These are phyloP conservation scores for Alnus glutinosa DNA, from an alignment of 306 rosid genomes.

Conservation along the genomic window DNA sequence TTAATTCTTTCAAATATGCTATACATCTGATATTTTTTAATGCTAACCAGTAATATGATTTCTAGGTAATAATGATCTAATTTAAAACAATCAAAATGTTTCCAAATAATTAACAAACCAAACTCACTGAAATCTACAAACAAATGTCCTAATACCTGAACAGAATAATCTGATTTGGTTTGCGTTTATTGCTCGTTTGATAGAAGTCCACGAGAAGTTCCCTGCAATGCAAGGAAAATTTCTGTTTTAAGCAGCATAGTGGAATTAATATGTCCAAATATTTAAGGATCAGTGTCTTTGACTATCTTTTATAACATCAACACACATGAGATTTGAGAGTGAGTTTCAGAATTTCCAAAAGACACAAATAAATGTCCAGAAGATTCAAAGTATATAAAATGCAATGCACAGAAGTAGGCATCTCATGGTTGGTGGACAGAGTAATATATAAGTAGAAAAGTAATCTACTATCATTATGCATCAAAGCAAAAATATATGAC, in stretches of 20 bases:
- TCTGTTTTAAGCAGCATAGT: constrained; percentile 9
- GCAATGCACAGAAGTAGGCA: not conserved
- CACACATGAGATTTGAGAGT: not conserved
- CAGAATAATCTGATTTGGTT: constrained; percentile 78
- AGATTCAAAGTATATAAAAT: not conserved
- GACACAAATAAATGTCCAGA: not conserved
- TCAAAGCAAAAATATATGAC: not conserved
- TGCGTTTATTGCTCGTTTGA: constrained; percentile 55
- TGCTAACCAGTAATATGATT: not conserved
- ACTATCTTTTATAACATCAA: not conserved
- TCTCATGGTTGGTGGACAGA: not conserved
- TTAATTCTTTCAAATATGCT: not conserved
- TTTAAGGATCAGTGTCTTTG: not conserved
- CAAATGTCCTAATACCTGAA: constrained; percentile 66
- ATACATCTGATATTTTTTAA: not conserved
- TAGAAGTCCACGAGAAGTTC: constrained; percentile 89
- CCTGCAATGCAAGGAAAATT: constrained; percentile 47
- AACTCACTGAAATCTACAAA: not conserved
- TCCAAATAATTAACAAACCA: constrained; percentile 1
- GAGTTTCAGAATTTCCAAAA: not conserved
- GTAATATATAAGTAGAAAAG: not conserved
- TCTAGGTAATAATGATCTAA: no score
- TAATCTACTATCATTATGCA: not conserved
- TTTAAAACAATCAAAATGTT: not conserved
- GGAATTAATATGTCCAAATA: constrained; percentile 13